These are phyloP conservation scores for Sordariomycetes sp. DNA, from an alignment of 2,329 filamentous ascomycete genomes.

Conservation along the genomic window DNA sequence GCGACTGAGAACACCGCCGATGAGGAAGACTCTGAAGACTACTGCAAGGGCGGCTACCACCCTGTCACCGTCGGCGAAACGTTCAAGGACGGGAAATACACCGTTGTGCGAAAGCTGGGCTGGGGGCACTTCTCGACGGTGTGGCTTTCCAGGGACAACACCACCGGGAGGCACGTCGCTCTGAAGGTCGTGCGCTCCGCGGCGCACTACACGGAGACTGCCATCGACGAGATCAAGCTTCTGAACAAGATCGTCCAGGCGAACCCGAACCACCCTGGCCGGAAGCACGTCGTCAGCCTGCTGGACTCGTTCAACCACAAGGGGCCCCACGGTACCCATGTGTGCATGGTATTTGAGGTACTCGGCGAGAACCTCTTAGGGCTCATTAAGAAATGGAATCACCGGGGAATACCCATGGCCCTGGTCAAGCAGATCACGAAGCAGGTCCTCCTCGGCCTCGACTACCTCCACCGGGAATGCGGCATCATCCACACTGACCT, in stretches of 20 bases:
- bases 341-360: conserved; percentile 99
- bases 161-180: conserved; percentile 83
- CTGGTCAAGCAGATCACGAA: conserved; percentile 98
- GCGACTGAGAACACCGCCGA: conserved; percentile 85
- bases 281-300: conserved; percentile 89
- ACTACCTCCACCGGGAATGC: conserved; percentile 94
- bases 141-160: conserved; percentile 73
- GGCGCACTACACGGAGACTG: conserved; percentile 96
- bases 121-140: conserved; percentile 99
- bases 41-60: conserved; percentile 98
- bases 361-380: conserved; percentile 89
- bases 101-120: conserved; percentile 87
- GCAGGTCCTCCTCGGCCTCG: conserved; percentile 86
- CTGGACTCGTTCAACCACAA: conserved; percentile 97
- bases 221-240: conserved; percentile 96
- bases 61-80: conserved; percentile 88
- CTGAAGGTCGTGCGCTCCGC: conserved; percentile 96
- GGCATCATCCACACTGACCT: conserved; percentile 97
- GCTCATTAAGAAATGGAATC: conserved; percentile 97
- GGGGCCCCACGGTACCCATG: conserved; percentile 88
- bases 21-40: conserved; percentile 97
- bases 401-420: conserved; percentile 89
- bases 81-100: conserved; percentile 96
- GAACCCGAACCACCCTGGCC: conserved; percentile 86
- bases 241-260: conserved; percentile 94